phyloP scores from a whole-genome alignment of 306 rosid genomes.

The Inga leiocalycina region DNA sequence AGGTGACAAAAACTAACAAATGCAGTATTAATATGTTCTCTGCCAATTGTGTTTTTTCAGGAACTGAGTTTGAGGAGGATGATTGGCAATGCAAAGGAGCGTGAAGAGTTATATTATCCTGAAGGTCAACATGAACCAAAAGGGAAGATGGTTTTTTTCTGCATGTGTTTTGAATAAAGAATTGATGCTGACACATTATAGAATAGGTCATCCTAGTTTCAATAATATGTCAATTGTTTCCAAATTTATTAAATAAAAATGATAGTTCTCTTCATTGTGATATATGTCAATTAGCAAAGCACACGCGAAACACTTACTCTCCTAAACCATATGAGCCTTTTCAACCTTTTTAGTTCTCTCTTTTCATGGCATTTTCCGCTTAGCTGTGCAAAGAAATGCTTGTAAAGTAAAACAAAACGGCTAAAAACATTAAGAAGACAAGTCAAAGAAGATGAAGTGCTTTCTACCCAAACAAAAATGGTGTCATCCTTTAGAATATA shows the following conservation, averaged over 20 bases:
- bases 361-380: conserved; percentile 1
- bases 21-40: too few relatives aligned
- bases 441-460: conserved; percentile 21
- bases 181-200: not conserved
- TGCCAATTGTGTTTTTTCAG: too few relatives aligned
- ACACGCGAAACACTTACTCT: not conserved
- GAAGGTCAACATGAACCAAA: not conserved
- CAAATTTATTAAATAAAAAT: not conserved
- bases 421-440: conserved; percentile 9
- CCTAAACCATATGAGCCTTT: not conserved
- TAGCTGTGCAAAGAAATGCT: conserved; percentile 22
- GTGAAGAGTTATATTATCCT: not conserved
- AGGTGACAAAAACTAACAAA: too few relatives aligned
- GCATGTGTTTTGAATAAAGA: not conserved
- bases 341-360: not conserved
- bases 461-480: conserved; percentile 51
- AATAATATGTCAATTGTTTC: not conserved
- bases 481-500: not conserved
- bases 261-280: not conserved
- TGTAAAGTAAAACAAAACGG: conserved; percentile 16
- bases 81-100: not conserved
- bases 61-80: too few relatives aligned
- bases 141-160: not conserved
- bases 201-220: not conserved
- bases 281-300: not conserved